Evolutionary conservation across 371 early-diverging fungal genomes (phyloP).

Genomic region (Rhizoclosmatium hyalinum): DNA sequence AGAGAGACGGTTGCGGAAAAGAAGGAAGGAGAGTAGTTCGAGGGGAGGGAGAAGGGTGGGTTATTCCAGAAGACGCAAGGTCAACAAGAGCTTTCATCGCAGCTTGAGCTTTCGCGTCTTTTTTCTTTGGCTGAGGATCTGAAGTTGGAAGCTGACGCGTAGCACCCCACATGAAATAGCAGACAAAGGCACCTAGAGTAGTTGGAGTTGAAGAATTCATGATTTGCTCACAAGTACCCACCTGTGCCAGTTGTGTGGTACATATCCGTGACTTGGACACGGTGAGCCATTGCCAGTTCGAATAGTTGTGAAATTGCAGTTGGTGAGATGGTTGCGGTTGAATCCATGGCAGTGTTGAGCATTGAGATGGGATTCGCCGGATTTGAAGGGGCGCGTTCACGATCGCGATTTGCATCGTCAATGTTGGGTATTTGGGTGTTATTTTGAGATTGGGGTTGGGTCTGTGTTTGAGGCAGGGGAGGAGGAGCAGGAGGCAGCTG

Average conservation of each 20-base stretch:
- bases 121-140: slow-evolving; percentile 6
- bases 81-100: slow-evolving; percentile 12
- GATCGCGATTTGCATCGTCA: not conserved
- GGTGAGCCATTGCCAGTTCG: slow-evolving; percentile 5
- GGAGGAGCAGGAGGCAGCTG: not conserved
- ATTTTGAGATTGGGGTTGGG: too few species aligned
- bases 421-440: too few species aligned
- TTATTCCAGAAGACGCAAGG: not conserved
- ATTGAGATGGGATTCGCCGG: not conserved
- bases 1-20: not conserved
- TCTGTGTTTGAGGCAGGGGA: not conserved
- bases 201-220: not conserved
- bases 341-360: not conserved
- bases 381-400: not conserved
- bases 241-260: not conserved
- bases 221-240: not conserved
- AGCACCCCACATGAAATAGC: slow-evolving; percentile 22
- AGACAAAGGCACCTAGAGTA: slow-evolving; percentile 2
- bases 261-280: slow-evolving; percentile 11
- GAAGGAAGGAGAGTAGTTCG: not conserved
- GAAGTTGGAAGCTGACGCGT: not conserved
- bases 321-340: not conserved
- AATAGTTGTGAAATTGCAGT: not conserved
- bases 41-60: not conserved
- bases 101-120: slow-evolving; percentile 23